A percentile compares a stretch with the other conserved stretches of the same genome.
These are phyloP conservation scores for Decorospora gaudefroyi DNA, from an alignment of 2,329 filamentous ascomycete genomes.

Conservation along the genomic window DNA sequence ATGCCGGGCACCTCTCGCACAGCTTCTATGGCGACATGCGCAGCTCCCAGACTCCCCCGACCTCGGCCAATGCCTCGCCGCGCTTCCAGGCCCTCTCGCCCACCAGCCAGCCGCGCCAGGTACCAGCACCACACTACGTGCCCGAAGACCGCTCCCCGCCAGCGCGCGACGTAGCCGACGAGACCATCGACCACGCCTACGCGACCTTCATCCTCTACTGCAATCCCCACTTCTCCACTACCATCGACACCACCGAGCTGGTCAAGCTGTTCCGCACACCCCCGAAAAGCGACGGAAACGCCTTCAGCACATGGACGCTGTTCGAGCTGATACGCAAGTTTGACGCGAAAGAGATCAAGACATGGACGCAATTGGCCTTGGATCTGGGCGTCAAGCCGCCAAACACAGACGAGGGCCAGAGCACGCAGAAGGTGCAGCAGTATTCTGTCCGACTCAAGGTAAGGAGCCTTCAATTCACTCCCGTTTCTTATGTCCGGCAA, in stretches of 20 bases:
- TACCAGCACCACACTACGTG: constrained; percentile 35
- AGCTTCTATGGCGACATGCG: constrained; percentile 49
- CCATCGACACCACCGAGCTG: constrained; percentile 70
- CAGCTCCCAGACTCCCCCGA: constrained; percentile 44
- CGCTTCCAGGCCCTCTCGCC: constrained; percentile 47
- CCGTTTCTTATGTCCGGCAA: background rate
- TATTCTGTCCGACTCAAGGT: constrained; percentile 93
- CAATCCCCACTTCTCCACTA: constrained; percentile 77
- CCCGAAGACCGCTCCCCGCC: constrained; percentile 64
- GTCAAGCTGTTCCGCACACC: constrained; percentile 76
- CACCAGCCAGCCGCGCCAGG: constrained; percentile 42
- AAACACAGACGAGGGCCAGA: constrained; percentile 79
- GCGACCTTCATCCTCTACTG: constrained; percentile 86
- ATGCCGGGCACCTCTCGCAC: constrained; percentile 43
- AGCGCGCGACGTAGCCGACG: constrained; percentile 67
- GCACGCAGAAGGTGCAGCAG: constrained; percentile 90
- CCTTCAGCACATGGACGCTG: constrained; percentile 75
- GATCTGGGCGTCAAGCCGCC: constrained; percentile 88
- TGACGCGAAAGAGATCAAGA: constrained; percentile 83
- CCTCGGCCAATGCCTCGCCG: constrained; percentile 47
- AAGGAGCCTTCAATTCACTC: constrained; percentile 23
- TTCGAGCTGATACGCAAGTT: constrained; percentile 79
- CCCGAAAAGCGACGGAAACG: constrained; percentile 85
- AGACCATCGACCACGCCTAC: constrained; percentile 79
- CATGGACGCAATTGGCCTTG: constrained; percentile 86